Conservation (phyloP, 116 monocot species). For the Iris pallida region DNA sequence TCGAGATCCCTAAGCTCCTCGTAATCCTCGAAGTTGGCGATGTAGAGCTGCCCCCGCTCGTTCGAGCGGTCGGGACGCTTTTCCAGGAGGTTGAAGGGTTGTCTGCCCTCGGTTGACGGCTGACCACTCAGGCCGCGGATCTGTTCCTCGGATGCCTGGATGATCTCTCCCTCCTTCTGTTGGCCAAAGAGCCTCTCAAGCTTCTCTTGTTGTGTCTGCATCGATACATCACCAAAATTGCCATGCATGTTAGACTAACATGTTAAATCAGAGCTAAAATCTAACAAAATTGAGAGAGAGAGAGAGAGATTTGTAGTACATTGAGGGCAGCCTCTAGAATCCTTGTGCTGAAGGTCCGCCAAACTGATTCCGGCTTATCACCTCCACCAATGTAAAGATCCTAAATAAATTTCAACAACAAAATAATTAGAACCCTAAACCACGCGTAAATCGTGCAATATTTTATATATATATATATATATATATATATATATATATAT, state of each 20-base stretch:
- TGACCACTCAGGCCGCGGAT: constrained; percentile 26
- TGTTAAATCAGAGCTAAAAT: too few relatives aligned
- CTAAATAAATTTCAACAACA: constrained; percentile 1
- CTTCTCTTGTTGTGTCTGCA: constrained; percentile 23
- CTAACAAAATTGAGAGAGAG: too few relatives aligned
- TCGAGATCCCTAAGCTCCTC: constrained; percentile 32
- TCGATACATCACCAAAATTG: too few relatives aligned
- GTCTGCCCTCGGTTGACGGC: constrained; percentile 6
- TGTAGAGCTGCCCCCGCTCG: constrained; percentile 30
- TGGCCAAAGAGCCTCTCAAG: constrained; percentile 31
- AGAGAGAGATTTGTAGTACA: constrained; percentile 9
- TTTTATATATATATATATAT: too few relatives aligned
- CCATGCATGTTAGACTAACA: too few relatives aligned
- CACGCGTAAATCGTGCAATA: too few relatives aligned
- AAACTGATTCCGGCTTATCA: constrained; percentile 29
- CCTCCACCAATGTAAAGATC: constrained; percentile 41
- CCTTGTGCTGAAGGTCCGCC: constrained; percentile 43
- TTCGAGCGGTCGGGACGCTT: constrained; percentile 32
- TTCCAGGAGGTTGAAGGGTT: constrained; percentile 46
- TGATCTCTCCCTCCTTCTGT: constrained; percentile 32
- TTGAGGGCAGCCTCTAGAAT: constrained; percentile 57
- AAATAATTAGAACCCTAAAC: too few relatives aligned
- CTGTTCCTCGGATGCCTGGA: constrained; percentile 46
- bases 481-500: too few relatives aligned
- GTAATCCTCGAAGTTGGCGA: constrained; percentile 38